A percentile compares a stretch with the other conserved stretches of the same genome.
Conservation (phyloP, 768 basidiomycete genomes). For the Mycena albidolilacea region DNA sequence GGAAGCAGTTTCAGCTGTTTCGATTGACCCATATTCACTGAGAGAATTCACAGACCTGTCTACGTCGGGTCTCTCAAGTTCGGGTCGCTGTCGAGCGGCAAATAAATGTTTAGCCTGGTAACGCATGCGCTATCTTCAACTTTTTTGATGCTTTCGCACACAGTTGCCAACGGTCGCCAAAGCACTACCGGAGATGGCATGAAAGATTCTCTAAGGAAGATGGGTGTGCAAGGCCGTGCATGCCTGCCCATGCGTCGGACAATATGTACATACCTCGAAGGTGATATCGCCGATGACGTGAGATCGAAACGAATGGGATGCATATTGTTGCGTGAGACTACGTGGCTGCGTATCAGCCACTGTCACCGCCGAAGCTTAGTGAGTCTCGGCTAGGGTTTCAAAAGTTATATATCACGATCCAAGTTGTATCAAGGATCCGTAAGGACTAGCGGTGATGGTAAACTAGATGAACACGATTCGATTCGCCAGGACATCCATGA, state of each 20-base stretch:
- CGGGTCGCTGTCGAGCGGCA: neutral
- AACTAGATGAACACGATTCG: too few relatives aligned
- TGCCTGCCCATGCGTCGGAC: too few relatives aligned
- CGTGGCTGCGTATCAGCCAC: neutral
- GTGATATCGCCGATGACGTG: slow-evolving; percentile 6
- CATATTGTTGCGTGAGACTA: neutral
- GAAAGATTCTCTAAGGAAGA: too few relatives aligned
- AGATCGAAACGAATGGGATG: neutral
- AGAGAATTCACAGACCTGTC: neutral
- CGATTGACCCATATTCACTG: neutral
- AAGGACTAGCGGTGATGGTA: too few relatives aligned
- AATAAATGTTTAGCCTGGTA: neutral
- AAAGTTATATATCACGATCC: too few relatives aligned
- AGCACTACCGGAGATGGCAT: too few relatives aligned
- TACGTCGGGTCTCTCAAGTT: neutral
- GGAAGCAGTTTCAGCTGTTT: slow-evolving; percentile 10
- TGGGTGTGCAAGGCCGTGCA: too few relatives aligned
- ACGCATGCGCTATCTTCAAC: neutral
- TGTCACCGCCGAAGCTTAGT: too few relatives aligned
- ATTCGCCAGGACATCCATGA: too few relatives aligned
- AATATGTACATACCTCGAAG: neutral
- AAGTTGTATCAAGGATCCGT: too few relatives aligned
- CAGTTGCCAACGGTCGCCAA: neutral
- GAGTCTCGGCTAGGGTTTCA: too few relatives aligned
- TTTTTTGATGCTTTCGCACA: slow-evolving; percentile 7